Evolutionary conservation across 352 stramenopile genomes (phyloP), one percentile per base, ranked within the genome.

Genomic region (Phytophthora megakarya): DNA sequence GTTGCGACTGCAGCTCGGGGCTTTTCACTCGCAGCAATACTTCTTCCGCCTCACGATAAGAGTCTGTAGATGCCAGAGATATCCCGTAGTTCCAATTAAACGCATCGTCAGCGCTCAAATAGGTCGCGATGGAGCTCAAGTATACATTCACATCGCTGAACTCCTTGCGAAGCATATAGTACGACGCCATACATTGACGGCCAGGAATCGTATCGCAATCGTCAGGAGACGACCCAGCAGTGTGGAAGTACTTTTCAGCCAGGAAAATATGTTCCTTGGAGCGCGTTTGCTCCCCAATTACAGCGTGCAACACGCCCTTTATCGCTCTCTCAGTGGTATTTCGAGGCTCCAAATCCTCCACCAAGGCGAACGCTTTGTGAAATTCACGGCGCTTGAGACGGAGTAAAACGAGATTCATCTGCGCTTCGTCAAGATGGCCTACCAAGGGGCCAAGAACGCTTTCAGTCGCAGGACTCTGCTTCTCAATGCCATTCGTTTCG

Each of bases 71-170:
- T n/a, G 80, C 84, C 10, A 93, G 61, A 3, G 77, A 77, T 15
- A 90, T 28, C 2, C 81, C 84, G 58, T 90, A 90, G 61, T 93
- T 93, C 81, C 81, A 92, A 65, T 93, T 90, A 67, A 93, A 93
- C 3, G 77, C 70, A 33, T 92, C 83, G 37, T 70, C 75, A 5
- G 68, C 62, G 38, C 51, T 64, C 47, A 90, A 63, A 54, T 88
- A 90, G 54, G 72, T 67, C 10, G 67, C 59, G 30, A 92, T 90
- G 2, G 82, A 91, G 28, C 67, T 86, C 32, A 93, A 39, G 61
- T 92, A 92, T n/a, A 88, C 67, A 38, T 84, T 82, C 3, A 71
- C 84, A 25, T 90, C 80, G 1, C 59, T 69, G 26, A 79, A 88
- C 53, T 92, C 81, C 37, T 84, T 89, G 9, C 84, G 81, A 10